Evolutionary conservation across 768 basidiomycete genomes (phyloP).

Genomic region (Boletus patriciae): DNA sequence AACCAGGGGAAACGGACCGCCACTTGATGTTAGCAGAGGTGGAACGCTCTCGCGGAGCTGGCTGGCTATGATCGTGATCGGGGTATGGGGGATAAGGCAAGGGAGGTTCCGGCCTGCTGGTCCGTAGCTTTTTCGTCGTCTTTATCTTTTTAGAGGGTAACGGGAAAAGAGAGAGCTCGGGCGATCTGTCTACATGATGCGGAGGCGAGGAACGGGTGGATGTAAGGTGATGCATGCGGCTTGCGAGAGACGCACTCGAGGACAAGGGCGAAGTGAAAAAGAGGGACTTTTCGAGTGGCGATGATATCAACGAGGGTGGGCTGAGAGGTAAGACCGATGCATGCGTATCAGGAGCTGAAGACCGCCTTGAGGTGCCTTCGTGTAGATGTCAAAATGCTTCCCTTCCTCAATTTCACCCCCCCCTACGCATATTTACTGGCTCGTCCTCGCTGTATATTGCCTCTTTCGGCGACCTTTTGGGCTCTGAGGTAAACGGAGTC

Average conservation of each 20-base stretch:
- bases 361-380: slow-evolving; percentile 17
- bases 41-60: background rate
- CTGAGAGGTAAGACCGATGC: slow-evolving; percentile 51
- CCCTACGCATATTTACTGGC: background rate
- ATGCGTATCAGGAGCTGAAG: slow-evolving; percentile 29
- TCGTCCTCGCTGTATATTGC: background rate
- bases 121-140: slow-evolving; percentile 6
- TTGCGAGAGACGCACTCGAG: slow-evolving; percentile 17
- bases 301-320: slow-evolving; percentile 57
- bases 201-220: background rate
- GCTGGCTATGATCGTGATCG: background rate
- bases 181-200: background rate
- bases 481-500: slow-evolving; percentile 10
- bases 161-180: slow-evolving; percentile 20
- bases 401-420: background rate
- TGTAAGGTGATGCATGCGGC: background rate
- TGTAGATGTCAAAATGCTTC: slow-evolving; percentile 13
- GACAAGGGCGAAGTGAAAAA: slow-evolving; percentile 45
- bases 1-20: slow-evolving; percentile 6
- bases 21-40: background rate
- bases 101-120: slow-evolving; percentile 8
- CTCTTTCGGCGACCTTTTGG: background rate
- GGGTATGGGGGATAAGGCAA: slow-evolving; percentile 29
- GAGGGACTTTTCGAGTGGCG: slow-evolving; percentile 53
- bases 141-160: slow-evolving; percentile 15